Evolutionary conservation across 225 moss, liverwort and hornwort genomes (phyloP), one percentile per base, ranked within the genome.

Genomic region (Straminergon stramineum): DNA sequence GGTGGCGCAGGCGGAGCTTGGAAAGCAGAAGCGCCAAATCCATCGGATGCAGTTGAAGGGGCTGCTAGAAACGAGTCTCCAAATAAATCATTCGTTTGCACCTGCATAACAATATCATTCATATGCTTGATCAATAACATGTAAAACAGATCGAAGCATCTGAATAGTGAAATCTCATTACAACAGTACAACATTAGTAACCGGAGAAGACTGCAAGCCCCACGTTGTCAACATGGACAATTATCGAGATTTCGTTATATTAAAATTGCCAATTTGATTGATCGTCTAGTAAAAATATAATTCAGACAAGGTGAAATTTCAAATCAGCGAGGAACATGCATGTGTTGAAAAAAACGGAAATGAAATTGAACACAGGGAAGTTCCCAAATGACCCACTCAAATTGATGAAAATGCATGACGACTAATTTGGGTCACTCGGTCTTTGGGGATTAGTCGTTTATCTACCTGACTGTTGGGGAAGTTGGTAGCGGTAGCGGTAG

Each of bases 51-150:
- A 71, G 68, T 64, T 65, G 94, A 90, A 79, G 91, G 80, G 31
- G 66, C 78, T 57, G 87, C 93, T 87, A 90, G 75, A 82, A 94
- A 94, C 10, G 94, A 94, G 80, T 94, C 91, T 84, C 94, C 94
- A 80, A 94, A 94, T 30, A 94, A 73, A 63, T 91, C 87, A 86
- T 90, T 92, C 86, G 90, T 23, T 80, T 70, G 89, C 31, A 55
- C 92, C 94, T 94, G 93, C 85, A 85, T 57, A 34, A 84, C 24
- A 56, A 77, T 10, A 31, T 35, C 52, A 37, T 62, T 45, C 70
- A 85, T 32, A 17, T 71, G 41, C 52, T 39, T 34, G 53, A 61
- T 85, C 85, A 87, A 56, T 35, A 16, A 20, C 34, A 57, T 58
- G 55, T 37, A 68, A 64, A 78, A 22, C 56, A 62, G 62, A 65